Evolutionary conservation across 345 rosid species (phyloP).

Genomic region (Populus tremula): DNA sequence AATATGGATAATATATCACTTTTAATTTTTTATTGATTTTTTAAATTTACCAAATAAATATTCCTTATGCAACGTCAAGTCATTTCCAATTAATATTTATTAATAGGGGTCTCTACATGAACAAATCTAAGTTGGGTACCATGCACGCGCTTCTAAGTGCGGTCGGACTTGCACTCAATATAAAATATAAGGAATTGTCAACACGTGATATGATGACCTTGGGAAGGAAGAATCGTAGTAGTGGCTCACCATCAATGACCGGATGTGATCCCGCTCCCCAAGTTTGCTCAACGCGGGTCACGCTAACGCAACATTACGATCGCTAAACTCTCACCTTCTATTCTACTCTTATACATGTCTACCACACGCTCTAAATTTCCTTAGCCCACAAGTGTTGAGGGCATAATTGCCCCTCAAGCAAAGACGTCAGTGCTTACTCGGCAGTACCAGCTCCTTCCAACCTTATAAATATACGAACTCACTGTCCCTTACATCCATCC

Average conservation of each 20-base stretch:
- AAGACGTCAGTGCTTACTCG: slow-evolving; percentile 14
- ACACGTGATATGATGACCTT: background rate
- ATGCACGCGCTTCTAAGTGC: background rate
- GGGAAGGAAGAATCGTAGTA: background rate
- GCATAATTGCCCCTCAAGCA: slow-evolving; percentile 19
- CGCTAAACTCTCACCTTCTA: background rate
- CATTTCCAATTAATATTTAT: too few species aligned
- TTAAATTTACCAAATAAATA: too few species aligned
- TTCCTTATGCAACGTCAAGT: too few species aligned
- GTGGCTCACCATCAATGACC: slow-evolving; percentile 5
- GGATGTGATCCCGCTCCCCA: background rate
- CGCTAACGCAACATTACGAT: slow-evolving; percentile 23
- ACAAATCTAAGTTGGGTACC: too few species aligned
- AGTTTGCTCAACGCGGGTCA: slow-evolving; percentile 31
- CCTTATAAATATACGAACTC: background rate
- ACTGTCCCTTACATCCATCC: background rate
- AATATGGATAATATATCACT: too few species aligned
- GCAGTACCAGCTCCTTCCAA: background rate
- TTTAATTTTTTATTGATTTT: too few species aligned
- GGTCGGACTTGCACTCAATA: background rate
- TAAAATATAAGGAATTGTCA: slow-evolving; percentile 8
- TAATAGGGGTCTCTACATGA: too few species aligned
- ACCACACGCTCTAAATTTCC: slow-evolving; percentile 4
- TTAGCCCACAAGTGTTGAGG: slow-evolving; percentile 16
- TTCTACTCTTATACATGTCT: background rate